Percentiles rank a stretch among this genome's conserved stretches.
These are phyloP conservation scores for Trichosanthes cucumerina DNA, from an alignment of 306 rosid species.

Conservation along the genomic window DNA sequence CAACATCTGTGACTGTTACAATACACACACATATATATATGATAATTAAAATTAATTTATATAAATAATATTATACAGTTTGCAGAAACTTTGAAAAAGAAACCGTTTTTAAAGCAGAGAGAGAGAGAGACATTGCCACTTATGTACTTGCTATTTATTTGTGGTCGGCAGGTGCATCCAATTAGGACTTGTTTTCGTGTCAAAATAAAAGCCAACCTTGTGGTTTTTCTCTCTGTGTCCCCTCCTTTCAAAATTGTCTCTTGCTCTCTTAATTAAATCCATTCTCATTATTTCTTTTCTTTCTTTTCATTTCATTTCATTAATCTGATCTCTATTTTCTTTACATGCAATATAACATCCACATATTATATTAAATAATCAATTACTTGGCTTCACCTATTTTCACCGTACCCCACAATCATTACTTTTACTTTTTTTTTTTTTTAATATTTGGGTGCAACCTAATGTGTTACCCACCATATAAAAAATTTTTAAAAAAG, in stretches of 20 bases:
- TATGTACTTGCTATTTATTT: background rate
- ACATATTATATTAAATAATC: too few relatives aligned
- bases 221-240: background rate
- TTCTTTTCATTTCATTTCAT: background rate
- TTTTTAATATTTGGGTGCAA: too few relatives aligned
- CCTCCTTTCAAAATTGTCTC: background rate
- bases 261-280: background rate
- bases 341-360: background rate
- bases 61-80: background rate
- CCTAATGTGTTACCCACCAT: too few relatives aligned
- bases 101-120: background rate
- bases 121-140: background rate
- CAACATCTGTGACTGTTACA: background rate
- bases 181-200: slow-evolving; percentile 6
- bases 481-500: too few relatives aligned
- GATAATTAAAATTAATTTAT: background rate
- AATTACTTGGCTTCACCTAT: background rate
- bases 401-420: too few relatives aligned
- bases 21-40: background rate
- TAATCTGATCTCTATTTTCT: background rate
- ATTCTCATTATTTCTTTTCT: background rate
- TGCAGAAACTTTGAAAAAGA: background rate
- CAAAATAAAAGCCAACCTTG: background rate
- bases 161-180: slow-evolving; percentile 35
- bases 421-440: too few relatives aligned